Conservation (phyloP, 371 early-diverging fungal species). For the Mucor sp. region DNA sequence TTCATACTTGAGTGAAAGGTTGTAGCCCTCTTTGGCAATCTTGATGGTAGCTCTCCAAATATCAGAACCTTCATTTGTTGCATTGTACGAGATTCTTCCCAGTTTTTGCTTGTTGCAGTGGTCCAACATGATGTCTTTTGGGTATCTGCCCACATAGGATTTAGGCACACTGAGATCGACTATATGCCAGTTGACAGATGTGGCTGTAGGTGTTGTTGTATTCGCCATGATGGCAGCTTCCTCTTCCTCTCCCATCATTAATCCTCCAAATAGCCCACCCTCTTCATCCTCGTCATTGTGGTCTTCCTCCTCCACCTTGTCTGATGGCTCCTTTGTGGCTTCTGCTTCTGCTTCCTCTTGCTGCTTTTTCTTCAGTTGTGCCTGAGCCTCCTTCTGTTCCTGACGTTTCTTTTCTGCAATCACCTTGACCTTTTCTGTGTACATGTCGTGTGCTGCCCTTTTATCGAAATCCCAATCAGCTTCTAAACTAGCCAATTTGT, state of each 20-base stretch:
- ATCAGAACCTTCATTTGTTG: slow-evolving; percentile 5
- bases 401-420: slow-evolving; percentile 34
- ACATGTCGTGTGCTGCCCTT: slow-evolving; percentile 35
- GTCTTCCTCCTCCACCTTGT: slow-evolving; percentile 23
- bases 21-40: slow-evolving; percentile 5
- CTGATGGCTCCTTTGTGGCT: slow-evolving; percentile 9
- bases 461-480: slow-evolving; percentile 55
- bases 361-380: slow-evolving; percentile 24
- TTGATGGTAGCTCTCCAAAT: slow-evolving; percentile 31
- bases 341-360: slow-evolving; percentile 21
- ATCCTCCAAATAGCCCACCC: slow-evolving; percentile 23
- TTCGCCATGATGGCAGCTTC: neutral
- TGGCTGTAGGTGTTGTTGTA: neutral
- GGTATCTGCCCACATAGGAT: slow-evolving; percentile 52
- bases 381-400: neutral
- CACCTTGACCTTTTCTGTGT: slow-evolving; percentile 23
- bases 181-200: slow-evolving; percentile 7
- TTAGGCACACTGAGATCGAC: slow-evolving; percentile 26
- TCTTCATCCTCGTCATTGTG: slow-evolving; percentile 28
- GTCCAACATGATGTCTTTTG: slow-evolving; percentile 43
- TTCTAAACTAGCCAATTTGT: slow-evolving; percentile 45
- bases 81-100: slow-evolving; percentile 16
- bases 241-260: slow-evolving; percentile 24
- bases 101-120: slow-evolving; percentile 28
- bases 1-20: slow-evolving; percentile 9